Evolutionary conservation across 2,329 filamentous ascomycete species (phyloP).

Genomic region (Trichoderma koningii): DNA sequence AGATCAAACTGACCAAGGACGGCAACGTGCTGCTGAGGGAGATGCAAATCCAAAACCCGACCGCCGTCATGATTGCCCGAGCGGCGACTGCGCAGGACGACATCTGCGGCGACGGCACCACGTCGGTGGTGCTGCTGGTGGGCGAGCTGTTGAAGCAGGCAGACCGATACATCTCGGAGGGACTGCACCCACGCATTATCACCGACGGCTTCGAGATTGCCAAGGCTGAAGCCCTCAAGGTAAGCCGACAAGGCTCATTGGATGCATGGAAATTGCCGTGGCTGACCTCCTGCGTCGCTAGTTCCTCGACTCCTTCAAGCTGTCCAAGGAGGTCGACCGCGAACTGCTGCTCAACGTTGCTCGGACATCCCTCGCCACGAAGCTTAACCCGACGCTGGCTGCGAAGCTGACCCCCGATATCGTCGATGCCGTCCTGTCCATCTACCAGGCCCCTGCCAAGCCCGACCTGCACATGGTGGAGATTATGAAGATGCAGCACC

Average conservation of each 20-base stretch:
- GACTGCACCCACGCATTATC: conserved; percentile 94
- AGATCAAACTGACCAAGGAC: conserved; percentile 99
- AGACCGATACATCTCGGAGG: conserved; percentile 92
- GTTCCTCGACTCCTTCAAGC: conserved; percentile 95
- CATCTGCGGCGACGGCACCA: conserved; percentile 97
- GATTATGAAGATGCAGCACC: conserved; percentile 99
- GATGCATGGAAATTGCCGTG: conserved; percentile 29
- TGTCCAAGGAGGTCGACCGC: conserved; percentile 82
- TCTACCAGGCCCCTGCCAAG: conserved; percentile 85
- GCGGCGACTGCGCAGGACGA: conserved; percentile 97
- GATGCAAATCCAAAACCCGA: conserved; percentile 98
- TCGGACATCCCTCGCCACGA: conserved; percentile 90
- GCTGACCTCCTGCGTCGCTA: conserved; percentile 41
- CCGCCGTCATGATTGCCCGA: conserved; percentile 79
- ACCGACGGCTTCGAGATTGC: conserved; percentile 98
- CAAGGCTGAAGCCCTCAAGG: conserved; percentile 88
- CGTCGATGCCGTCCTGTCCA: conserved; percentile 92
- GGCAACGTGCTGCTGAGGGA: conserved; percentile 81
- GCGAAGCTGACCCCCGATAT: conserved; percentile 92
- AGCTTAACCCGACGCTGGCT: conserved; percentile 86
- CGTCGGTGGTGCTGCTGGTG: conserved; percentile 90
- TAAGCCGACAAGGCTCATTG: conserved; percentile 37
- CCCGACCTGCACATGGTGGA: conserved; percentile 99
- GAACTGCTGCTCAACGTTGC: conserved; percentile 93
- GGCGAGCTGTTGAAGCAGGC: conserved; percentile 98